Percentiles rank a stretch among this genome's conserved stretches.
These are phyloP conservation scores for Annulohypoxylon truncatum DNA, from an alignment of 2,329 filamentous ascomycete genomes.

Conservation along the genomic window DNA sequence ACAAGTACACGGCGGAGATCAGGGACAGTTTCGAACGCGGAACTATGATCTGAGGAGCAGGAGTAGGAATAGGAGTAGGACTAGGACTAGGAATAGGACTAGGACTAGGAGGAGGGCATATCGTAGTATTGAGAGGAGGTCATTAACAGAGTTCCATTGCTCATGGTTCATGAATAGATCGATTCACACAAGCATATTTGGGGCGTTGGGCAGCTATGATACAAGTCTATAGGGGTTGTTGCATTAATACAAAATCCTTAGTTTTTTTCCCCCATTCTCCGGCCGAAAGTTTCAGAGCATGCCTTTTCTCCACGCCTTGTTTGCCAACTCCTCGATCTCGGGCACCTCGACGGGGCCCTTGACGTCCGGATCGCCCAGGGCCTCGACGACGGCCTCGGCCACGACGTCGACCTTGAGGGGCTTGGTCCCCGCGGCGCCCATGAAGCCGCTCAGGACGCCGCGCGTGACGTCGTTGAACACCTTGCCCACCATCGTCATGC, in stretches of 20 bases:
- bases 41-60: conserved; percentile 82
- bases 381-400: conserved; percentile 90
- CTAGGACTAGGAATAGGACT: conserved; percentile 53
- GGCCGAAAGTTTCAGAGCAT: conserved; percentile 78
- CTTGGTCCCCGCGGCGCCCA: conserved; percentile 87
- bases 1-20: conserved; percentile 98
- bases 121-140: conserved; percentile 2
- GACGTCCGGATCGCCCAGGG: conserved; percentile 77
- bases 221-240: conserved; percentile 44
- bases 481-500: conserved; percentile 77
- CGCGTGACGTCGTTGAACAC: conserved; percentile 82
- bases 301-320: conserved; percentile 85
- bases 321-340: conserved; percentile 84
- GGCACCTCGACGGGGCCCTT: conserved; percentile 81
- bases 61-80: conserved; percentile 52
- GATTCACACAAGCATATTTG: conserved; percentile 14
- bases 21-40: conserved; percentile 97
- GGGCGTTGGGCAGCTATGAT: conserved; percentile 40
- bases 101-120: conserved; percentile 1
- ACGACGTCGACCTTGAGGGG: conserved; percentile 89
- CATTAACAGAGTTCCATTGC: neutral
- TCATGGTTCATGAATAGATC: conserved; percentile 21
- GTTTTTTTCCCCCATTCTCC: neutral
- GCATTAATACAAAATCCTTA: conserved; percentile 43
- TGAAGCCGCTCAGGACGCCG: conserved; percentile 77